Evolutionary conservation across 2,329 filamentous ascomycete species (phyloP), one percentile per base, ranked within the genome.

Genomic region (Colletotrichum melonis): DNA sequence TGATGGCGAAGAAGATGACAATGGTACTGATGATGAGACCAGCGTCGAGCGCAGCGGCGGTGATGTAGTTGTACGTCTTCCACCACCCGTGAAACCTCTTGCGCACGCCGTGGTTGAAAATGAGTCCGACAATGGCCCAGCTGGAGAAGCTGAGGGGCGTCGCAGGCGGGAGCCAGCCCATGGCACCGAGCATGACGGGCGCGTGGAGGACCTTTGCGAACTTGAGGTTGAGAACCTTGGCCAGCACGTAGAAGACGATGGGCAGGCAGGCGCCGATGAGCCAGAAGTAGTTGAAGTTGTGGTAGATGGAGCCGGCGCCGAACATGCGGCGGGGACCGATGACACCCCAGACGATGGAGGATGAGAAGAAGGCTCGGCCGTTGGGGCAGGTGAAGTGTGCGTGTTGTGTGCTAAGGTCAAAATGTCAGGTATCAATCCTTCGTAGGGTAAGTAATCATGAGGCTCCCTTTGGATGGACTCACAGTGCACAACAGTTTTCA

Each of bases 81-180:
- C 90, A 92, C 90, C 90, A 92, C 0, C 86, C 89, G n/a, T 83
- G 81, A 78, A 83, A 90, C 55, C 84, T 83, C 75, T 85, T 84
- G 38, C 86, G 85, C 73, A 92, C 89, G 64, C 81, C 84, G 75
- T 88, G 86, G 77, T 92, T 90, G 80, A 92, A 92, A 35, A 91
- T 69, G 58, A 87, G 83, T 0, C 90, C 90, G 14, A 89, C 84
- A 19, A 90, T 81, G 3, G 86, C 88, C 90, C 90, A 92, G 4
- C 85, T 81, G 12, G 88, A 87, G 77, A 91, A 92, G 76, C 86
- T 91, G 30, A 91, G 82, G 0, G 88, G 88, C 0, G 90, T 91
- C 0, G 90, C 90, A 0, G 90, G 90, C 1, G 90, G 90, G 14
- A 91, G 85, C 69, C 86, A 81, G 12, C 82, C 82, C 46, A 86